Evolutionary conservation across 2,329 filamentous ascomycete species (phyloP).

Genomic region (Epichloe bromicola): DNA sequence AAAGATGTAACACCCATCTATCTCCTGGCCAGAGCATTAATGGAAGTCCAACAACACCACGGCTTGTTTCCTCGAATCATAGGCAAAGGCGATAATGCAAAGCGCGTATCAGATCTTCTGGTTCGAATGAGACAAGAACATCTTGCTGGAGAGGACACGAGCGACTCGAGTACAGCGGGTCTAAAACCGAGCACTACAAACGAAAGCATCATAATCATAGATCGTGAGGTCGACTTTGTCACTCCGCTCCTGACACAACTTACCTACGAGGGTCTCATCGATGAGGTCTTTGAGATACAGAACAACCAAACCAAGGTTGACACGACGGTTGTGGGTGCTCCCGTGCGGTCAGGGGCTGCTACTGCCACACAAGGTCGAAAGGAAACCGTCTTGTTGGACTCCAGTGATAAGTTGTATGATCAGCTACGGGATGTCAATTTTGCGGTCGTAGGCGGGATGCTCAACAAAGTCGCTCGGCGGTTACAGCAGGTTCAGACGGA

Average conservation of each 20-base stretch:
- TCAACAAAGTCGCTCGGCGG: conserved; percentile 83
- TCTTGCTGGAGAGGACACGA: conserved; percentile 62
- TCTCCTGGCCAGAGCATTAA: conserved; percentile 77
- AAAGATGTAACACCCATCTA: conserved; percentile 90
- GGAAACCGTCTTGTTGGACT: conserved; percentile 78
- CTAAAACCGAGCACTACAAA: conserved; percentile 75
- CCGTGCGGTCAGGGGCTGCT: conserved; percentile 46
- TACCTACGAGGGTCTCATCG: conserved; percentile 91
- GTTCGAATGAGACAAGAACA: conserved; percentile 86
- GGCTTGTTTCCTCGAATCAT: conserved; percentile 90
- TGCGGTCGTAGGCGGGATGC: conserved; percentile 74
- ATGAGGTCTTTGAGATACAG: conserved; percentile 83
- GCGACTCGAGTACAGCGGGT: conserved; percentile 47
- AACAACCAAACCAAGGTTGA: conserved; percentile 92
- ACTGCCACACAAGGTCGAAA: conserved; percentile 52
- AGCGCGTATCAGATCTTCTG: conserved; percentile 74
- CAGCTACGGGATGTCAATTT: conserved; percentile 89
- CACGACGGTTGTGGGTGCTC: conserved; percentile 72
- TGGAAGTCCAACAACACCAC: conserved; percentile 84
- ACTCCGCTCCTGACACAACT: conserved; percentile 87
- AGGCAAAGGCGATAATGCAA: conserved; percentile 91
- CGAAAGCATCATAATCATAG: conserved; percentile 87
- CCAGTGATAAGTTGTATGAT: conserved; percentile 76
- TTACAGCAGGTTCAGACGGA: conserved; percentile 72
- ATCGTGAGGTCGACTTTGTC: conserved; percentile 87